These are phyloP conservation scores for Brassica balearica DNA, from an alignment of 441 rosid genomes.

Conservation along the genomic window DNA sequence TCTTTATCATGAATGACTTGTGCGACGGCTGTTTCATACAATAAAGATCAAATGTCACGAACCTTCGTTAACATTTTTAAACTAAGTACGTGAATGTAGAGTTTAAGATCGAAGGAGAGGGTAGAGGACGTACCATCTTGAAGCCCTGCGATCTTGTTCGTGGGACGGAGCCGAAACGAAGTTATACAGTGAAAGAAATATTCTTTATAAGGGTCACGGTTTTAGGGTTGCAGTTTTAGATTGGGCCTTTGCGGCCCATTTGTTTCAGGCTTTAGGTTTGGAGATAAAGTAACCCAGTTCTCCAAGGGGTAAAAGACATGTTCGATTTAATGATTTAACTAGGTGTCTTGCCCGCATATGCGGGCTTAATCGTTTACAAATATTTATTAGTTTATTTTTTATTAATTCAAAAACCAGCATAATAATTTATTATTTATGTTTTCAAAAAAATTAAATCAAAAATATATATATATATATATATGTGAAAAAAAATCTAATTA, in stretches of 20 bases:
- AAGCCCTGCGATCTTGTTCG: conserved; percentile 23
- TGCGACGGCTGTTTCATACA: conserved; percentile 70
- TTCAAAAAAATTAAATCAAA: too few relatives aligned
- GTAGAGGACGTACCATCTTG: conserved; percentile 36
- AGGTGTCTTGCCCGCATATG: too few relatives aligned
- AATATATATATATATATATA: too few relatives aligned
- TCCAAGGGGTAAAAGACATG: too few relatives aligned
- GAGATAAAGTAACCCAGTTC: too few relatives aligned
- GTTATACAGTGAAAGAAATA: conserved; percentile 1
- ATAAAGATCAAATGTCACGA: not conserved
- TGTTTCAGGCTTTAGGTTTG: too few relatives aligned
- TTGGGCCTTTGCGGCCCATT: conserved; percentile 27
- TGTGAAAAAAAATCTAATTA: too few relatives aligned
- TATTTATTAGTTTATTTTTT: too few relatives aligned
- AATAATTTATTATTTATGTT: too few relatives aligned
- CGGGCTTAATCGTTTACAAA: too few relatives aligned
- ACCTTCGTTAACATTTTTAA: not conserved
- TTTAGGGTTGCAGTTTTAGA: conserved; percentile 3
- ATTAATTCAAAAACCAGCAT: too few relatives aligned
- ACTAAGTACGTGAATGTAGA: not conserved
- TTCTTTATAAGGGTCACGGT: not conserved
- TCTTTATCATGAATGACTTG: conserved; percentile 81
- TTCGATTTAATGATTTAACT: too few relatives aligned
- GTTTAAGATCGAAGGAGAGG: not conserved
- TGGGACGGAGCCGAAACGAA: not conserved